Percentiles rank a stretch among this genome's conserved stretches.
Conservation (phyloP, 164 flowering plant genomes). For the Amborella trichopoda region DNA sequence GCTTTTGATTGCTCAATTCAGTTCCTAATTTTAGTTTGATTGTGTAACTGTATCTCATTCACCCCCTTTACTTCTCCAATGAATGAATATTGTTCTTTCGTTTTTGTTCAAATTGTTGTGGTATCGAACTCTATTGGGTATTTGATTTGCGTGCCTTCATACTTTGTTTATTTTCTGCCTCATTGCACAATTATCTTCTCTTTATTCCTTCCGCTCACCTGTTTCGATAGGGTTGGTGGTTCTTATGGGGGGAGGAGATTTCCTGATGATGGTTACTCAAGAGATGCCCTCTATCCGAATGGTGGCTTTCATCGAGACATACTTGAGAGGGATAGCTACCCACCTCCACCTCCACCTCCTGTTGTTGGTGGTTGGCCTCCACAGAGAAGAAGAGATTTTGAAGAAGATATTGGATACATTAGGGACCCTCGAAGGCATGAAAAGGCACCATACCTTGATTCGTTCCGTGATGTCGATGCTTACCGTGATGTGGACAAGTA, state of each 20-base stretch:
- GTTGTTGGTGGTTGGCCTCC: conserved; percentile 71
- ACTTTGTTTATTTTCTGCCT: not conserved
- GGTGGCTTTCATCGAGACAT: conserved; percentile 48
- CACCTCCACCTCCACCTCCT: conserved; percentile 43
- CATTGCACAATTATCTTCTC: conserved; percentile 4
- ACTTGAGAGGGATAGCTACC: conserved; percentile 62
- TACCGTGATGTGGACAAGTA: conserved; percentile 37
- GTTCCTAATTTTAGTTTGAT: too few species aligned
- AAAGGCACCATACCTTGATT: conserved; percentile 38
- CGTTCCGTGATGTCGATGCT: conserved; percentile 42
- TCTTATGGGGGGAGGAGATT: conserved; percentile 77
- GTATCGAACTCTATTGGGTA: not conserved
- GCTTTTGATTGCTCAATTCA: too few species aligned
- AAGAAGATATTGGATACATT: conserved; percentile 56
- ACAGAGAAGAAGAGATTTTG: conserved; percentile 59
- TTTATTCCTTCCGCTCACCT: conserved; percentile 13
- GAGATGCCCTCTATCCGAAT: conserved; percentile 54
- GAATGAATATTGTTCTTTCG: not conserved
- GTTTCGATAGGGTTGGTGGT: conserved; percentile 60
- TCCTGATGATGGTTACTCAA: conserved; percentile 58
- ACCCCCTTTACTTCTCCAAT: not conserved
- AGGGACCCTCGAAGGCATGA: conserved; percentile 73
- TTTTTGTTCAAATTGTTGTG: not conserved
- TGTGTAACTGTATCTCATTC: not conserved
- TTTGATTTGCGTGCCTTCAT: not conserved